Evolutionary conservation across 768 basidiomycete genomes (phyloP).

Genomic region (Russula dissimulans): DNA sequence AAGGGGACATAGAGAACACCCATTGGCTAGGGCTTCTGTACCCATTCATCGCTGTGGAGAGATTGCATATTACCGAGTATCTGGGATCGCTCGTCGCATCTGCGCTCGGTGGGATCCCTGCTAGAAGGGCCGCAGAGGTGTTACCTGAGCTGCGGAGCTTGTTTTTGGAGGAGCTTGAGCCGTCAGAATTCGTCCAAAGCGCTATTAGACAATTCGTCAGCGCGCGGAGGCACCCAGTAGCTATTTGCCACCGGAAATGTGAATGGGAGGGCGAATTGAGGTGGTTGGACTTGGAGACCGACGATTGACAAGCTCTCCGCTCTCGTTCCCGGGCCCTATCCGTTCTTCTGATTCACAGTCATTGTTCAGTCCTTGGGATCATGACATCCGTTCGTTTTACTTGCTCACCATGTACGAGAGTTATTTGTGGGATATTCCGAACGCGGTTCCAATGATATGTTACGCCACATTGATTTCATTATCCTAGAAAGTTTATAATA

Average conservation of each 20-base stretch:
- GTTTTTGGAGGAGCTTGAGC: neutral
- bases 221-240: neutral
- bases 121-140: neutral
- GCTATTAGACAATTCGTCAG: neutral
- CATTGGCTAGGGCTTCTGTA: neutral
- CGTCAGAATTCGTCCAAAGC: neutral
- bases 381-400: no score
- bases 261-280: neutral
- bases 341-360: no score
- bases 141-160: slow-evolving; percentile 2
- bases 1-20: neutral
- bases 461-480: no score
- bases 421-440: no score
- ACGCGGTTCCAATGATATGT: no score
- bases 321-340: no score
- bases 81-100: neutral
- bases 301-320: neutral
- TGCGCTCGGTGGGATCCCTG: neutral
- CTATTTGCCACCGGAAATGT: neutral
- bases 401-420: no score
- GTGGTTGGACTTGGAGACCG: neutral
- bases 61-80: neutral
- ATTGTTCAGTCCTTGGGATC: no score
- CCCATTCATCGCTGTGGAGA: neutral
- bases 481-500: no score